Evolutionary conservation across 1,139 yeast genomes (phyloP), one percentile per base, ranked within the genome.

Genomic region (Candida freyschussii): DNA sequence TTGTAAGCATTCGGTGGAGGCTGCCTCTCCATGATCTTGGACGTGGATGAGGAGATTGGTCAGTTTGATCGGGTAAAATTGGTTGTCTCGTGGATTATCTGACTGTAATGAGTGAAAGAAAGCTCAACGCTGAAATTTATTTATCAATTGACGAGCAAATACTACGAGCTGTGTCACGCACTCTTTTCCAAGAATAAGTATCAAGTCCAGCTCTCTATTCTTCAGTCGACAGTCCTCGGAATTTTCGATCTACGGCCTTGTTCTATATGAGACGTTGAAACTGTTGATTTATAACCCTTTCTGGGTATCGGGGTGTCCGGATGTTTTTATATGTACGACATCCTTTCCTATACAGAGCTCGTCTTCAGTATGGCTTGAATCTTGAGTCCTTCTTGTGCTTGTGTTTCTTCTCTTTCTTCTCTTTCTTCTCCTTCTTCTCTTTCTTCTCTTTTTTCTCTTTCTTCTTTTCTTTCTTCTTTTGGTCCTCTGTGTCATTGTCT

Each of bases 1-100:
- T 57, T 47, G 47, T 72, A 75, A 8, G 77, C 67, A 43, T 65
- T 66, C 3, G 75, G 69, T 12, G 80, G 79, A 21, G 67, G 62
- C 9, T 47, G 48, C 24, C 50, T 37, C 3, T 31, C 40, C 46
- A 39, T 37, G 15, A 28, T 16, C 2, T 24, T 11, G 13, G n/a
- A n/a, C n/a, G n/a, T n/a, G n/a, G n/a, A n/a, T 4, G 13, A 16
- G 8, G n/a, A 8, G 12, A 6, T 17, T 25, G 27, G n/a, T n/a
- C n/a, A n/a, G n/a, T n/a, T n/a, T n/a, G n/a, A n/a, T n/a, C n/a
- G n/a, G n/a, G n/a, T n/a, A n/a, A n/a, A n/a, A n/a, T n/a, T n/a
- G n/a, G n/a, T n/a, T n/a, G n/a, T n/a, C n/a, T n/a, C n/a, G n/a
- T n/a, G n/a, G n/a, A n/a, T n/a, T 14, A 16, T 16, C 7, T 25